A percentile compares a stretch with the other conserved stretches of the same genome.
These are phyloP conservation scores for Lentinula raphanica DNA, from an alignment of 768 basidiomycete species.

Conservation along the genomic window DNA sequence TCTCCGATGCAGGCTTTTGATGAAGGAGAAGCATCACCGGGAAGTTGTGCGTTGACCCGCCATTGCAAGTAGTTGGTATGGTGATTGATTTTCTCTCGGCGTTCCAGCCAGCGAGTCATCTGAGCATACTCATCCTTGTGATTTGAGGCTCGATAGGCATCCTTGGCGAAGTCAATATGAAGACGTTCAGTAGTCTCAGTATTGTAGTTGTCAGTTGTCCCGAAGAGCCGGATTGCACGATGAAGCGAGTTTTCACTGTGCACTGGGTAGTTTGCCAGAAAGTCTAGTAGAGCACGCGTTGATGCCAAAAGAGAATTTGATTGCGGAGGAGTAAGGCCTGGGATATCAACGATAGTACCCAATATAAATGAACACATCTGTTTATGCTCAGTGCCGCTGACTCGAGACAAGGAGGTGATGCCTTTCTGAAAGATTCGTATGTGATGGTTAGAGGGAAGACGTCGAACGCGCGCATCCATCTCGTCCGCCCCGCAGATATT, in stretches of 20 bases:
- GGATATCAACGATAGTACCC: slow-evolving; percentile 17
- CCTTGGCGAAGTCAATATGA: too few relatives aligned
- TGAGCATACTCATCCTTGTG: too few relatives aligned
- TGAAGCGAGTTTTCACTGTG: slow-evolving; percentile 20
- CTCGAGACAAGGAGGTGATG: slow-evolving; percentile 19
- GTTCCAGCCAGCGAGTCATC: too few relatives aligned
- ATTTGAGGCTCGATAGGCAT: too few relatives aligned
- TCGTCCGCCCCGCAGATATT: too few relatives aligned
- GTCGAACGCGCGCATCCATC: too few relatives aligned
- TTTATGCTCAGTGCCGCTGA: slow-evolving; percentile 22
- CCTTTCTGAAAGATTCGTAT: too few relatives aligned
- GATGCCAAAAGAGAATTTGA: slow-evolving; percentile 8
- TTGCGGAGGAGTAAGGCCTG: not conserved
- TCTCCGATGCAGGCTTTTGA: slow-evolving; percentile 17
- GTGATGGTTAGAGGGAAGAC: too few relatives aligned
- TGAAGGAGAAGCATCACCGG: slow-evolving; percentile 15
- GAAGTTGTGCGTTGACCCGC: slow-evolving; percentile 17
- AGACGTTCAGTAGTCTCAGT: too few relatives aligned
- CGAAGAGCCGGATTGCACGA: slow-evolving; percentile 15
- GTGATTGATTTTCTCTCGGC: too few relatives aligned
- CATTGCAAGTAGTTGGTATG: too few relatives aligned
- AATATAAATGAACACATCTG: slow-evolving; percentile 19
- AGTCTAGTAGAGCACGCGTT: slow-evolving; percentile 25
- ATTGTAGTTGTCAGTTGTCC: slow-evolving; percentile 21
- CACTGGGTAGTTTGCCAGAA: slow-evolving; percentile 24